These are phyloP conservation scores for Malus orientalis DNA, from an alignment of 306 rosid genomes.

Conservation along the genomic window DNA sequence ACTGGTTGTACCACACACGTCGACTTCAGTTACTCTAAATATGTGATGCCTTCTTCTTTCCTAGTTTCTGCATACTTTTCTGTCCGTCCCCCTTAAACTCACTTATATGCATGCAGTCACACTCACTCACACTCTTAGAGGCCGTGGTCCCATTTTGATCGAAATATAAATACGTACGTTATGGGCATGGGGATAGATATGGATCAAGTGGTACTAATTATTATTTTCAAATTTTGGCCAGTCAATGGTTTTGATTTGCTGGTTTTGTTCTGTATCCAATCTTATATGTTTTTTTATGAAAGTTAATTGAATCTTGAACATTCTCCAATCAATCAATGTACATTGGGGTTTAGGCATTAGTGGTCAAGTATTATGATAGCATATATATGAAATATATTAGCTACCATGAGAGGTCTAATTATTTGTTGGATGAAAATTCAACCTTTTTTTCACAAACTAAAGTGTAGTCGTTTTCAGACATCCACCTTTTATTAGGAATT, in stretches of 20 bases:
- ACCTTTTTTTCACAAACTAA: background rate
- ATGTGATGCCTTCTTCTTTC: slow-evolving; percentile 7
- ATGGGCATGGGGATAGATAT: background rate
- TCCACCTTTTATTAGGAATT: background rate
- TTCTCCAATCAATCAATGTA: background rate
- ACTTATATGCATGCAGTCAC: background rate
- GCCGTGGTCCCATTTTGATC: slow-evolving; percentile 3
- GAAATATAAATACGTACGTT: background rate
- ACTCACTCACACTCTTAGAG: background rate
- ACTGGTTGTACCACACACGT: background rate
- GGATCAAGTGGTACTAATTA: background rate
- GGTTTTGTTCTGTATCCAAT: background rate
- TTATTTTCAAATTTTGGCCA: background rate
- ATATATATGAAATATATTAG: background rate
- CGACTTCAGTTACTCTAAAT: slow-evolving; percentile 14
- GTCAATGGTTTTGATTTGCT: background rate
- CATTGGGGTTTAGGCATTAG: background rate
- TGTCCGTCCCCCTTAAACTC: slow-evolving; percentile 3
- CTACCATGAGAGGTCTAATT: background rate
- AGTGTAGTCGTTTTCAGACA: too few relatives aligned
- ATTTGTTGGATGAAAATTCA: background rate
- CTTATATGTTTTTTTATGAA: background rate
- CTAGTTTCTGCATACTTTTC: background rate
- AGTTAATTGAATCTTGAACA: background rate
- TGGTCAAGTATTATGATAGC: background rate